Conservation (phyloP, 352 stramenopile genomes). For the Globisporangium splendens region DNA sequence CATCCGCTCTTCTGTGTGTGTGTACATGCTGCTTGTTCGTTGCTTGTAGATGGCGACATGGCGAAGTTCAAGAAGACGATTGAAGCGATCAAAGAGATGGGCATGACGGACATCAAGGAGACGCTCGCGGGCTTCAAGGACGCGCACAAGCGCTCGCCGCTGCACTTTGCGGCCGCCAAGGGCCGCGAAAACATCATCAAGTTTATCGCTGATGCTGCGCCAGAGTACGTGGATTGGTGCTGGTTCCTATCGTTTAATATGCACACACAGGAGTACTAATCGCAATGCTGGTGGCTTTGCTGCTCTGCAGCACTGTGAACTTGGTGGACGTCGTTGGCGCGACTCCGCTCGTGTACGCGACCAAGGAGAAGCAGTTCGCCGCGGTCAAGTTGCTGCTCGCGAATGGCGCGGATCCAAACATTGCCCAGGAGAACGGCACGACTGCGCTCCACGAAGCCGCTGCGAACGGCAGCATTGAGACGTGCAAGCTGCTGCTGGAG, state of each 20-base stretch:
- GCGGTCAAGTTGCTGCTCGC: conserved; percentile 64
- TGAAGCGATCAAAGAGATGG: conserved; percentile 52
- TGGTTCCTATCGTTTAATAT: not conserved
- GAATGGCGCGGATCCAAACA: conserved; percentile 45
- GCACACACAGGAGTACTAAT: no score
- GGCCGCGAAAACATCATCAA: conserved; percentile 70
- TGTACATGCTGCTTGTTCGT: no score
- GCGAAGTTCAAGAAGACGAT: conserved; percentile 64
- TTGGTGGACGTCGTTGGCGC: conserved; percentile 68
- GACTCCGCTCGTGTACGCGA: conserved; percentile 64
- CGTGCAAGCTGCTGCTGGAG: conserved; percentile 52
- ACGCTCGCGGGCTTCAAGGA: conserved; percentile 77
- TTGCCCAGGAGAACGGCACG: conserved; percentile 57
- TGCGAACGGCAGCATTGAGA: conserved; percentile 61
- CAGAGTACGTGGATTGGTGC: conserved; percentile 21
- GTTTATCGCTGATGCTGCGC: conserved; percentile 64
- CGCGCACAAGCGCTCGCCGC: conserved; percentile 71
- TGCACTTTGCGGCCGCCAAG: conserved; percentile 80
- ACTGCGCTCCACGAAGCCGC: conserved; percentile 67
- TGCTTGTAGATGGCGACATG: conserved; percentile 63
- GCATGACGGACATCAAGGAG: conserved; percentile 50
- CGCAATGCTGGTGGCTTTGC: not conserved
- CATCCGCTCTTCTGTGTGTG: not conserved
- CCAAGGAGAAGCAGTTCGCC: conserved; percentile 76
- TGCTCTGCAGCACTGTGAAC: conserved; percentile 31